phyloP scores from a whole-genome alignment of 345 rosid species.

The Pistacia integerrima region DNA sequence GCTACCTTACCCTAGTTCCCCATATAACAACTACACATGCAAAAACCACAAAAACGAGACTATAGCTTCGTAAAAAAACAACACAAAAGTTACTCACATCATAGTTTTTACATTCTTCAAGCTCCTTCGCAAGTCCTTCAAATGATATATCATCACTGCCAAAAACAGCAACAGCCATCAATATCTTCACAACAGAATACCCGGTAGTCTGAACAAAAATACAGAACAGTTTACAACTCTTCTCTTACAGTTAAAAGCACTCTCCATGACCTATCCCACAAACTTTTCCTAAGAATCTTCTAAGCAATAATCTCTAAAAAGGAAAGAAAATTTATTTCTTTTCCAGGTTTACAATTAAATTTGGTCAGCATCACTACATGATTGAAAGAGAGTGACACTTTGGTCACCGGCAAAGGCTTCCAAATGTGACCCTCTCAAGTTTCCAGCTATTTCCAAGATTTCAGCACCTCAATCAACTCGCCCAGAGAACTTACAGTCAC shows the following conservation, averaged over 20 bases:
- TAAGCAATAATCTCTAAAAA: no score
- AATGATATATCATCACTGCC: slow-evolving; percentile 82
- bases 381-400: background rate
- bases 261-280: no score
- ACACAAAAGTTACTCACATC: slow-evolving; percentile 50
- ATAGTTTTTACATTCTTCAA: slow-evolving; percentile 87
- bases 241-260: no score
- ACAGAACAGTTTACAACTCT: background rate
- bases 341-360: background rate
- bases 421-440: background rate
- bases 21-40: background rate
- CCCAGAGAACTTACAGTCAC: no score
- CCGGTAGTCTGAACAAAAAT: background rate
- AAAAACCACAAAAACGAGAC: slow-evolving; percentile 1
- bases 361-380: background rate
- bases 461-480: no score
- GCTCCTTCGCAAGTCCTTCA: slow-evolving; percentile 91
- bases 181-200: background rate
- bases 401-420: background rate
- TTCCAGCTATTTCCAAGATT: background rate
- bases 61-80: background rate
- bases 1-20: background rate
- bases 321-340: background rate
- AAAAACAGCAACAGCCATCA: slow-evolving; percentile 7
- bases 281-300: no score